phyloP scores from a whole-genome alignment of 2,329 filamentous ascomycete genomes.

The Aspergillus fumigatus region DNA sequence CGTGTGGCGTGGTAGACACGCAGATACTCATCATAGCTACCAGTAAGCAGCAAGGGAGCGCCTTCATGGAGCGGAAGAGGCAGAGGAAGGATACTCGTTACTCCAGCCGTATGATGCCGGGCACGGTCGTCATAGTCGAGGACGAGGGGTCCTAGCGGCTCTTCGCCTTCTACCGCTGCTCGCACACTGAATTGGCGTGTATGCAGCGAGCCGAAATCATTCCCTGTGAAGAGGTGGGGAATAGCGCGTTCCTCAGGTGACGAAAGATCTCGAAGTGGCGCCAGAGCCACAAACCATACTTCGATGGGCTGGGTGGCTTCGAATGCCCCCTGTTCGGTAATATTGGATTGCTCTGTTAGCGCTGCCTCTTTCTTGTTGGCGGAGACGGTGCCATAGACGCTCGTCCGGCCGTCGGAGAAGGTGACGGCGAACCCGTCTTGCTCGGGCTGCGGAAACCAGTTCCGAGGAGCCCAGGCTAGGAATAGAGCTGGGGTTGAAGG shows the following conservation, averaged over 20 bases:
- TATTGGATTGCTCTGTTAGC: conserved; percentile 7
- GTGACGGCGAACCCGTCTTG: conserved; percentile 61
- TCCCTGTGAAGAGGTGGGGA: conserved; percentile 34
- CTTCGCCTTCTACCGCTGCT: not conserved
- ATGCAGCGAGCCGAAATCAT: conserved; percentile 37
- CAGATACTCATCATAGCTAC: conserved; percentile 85
- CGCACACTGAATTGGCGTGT: conserved; percentile 24
- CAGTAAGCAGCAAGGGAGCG: conserved; percentile 66
- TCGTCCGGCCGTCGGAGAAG: conserved; percentile 63
- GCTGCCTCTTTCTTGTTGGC: not conserved
- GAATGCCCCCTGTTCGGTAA: conserved; percentile 23
- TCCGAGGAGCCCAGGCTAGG: conserved; percentile 65
- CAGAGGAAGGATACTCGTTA: conserved; percentile 79
- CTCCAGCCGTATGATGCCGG: conserved; percentile 70
- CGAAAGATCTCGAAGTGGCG: conserved; percentile 10
- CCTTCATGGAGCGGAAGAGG: conserved; percentile 37
- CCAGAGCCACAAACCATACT: conserved; percentile 37
- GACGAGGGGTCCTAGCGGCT: conserved; percentile 12
- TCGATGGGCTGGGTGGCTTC: conserved; percentile 32
- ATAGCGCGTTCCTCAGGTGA: not conserved
- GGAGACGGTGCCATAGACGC: conserved; percentile 48
- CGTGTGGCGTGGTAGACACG: conserved; percentile 51
- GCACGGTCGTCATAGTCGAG: conserved; percentile 41
- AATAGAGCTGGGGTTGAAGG: conserved; percentile 62
- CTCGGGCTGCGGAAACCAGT: conserved; percentile 18